A percentile compares a stretch with the other conserved stretches of the same genome.
These are phyloP conservation scores for Blepharisma stoltei DNA, from an alignment of 73 alveolate species.

Conservation along the genomic window DNA sequence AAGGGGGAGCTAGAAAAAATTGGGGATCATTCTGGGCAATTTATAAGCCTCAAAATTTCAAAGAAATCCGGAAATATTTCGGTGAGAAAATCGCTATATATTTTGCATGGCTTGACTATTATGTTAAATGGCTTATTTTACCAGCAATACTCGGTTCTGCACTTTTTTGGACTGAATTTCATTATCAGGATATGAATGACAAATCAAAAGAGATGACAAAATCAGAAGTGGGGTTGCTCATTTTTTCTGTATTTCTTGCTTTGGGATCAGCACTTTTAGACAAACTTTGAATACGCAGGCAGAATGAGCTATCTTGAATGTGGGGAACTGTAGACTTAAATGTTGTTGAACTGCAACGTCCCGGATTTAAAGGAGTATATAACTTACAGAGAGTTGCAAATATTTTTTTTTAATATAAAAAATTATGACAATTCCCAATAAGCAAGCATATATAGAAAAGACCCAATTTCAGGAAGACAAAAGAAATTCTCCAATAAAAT, in stretches of 20 bases:
- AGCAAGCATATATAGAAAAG: conserved; percentile 26
- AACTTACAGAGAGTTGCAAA: too few species aligned
- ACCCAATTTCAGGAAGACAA: conserved; percentile 18
- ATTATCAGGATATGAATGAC: neutral
- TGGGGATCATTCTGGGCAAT: conserved; percentile 23
- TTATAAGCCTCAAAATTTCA: conserved; percentile 10
- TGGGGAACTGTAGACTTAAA: conserved; percentile 4
- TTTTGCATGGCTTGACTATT: conserved; percentile 32
- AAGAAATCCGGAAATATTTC: conserved; percentile 18
- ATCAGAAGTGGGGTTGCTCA: neutral
- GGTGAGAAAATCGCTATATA: conserved; percentile 31
- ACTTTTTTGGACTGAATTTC: neutral
- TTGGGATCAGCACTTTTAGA: conserved; percentile 1
- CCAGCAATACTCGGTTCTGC: conserved; percentile 34
- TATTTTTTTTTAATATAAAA: too few species aligned
- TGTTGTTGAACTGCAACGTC: conserved; percentile 6
- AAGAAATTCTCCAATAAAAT: neutral
- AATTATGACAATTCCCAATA: too few species aligned
- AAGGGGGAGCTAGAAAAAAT: too few species aligned
- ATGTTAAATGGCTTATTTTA: conserved; percentile 21
- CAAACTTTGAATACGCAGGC: conserved; percentile 16
- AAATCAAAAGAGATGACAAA: neutral
- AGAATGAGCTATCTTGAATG: conserved; percentile 2
- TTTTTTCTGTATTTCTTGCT: conserved; percentile 8
- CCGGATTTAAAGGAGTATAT: conserved; percentile 25